phyloP scores from a whole-genome alignment of 768 basidiomycete genomes.

The Chalciporus chontae region DNA sequence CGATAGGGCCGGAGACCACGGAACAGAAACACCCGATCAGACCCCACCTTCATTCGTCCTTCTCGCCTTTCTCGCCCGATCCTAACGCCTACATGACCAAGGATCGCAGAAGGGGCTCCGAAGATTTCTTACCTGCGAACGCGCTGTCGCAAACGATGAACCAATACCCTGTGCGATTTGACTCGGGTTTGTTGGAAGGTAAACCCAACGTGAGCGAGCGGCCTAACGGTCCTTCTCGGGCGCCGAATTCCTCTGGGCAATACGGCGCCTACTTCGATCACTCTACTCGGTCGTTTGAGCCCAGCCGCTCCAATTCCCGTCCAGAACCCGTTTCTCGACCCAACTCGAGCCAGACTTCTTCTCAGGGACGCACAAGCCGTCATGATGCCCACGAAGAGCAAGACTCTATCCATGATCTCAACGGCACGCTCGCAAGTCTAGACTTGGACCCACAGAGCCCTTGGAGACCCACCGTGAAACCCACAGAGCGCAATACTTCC shows the following conservation, averaged over 20 bases:
- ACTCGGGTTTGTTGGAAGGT: slow-evolving; percentile 33
- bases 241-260: slow-evolving; percentile 45
- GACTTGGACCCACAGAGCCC: slow-evolving; percentile 49
- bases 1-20: slow-evolving; percentile 9
- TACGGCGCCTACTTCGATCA: slow-evolving; percentile 43
- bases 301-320: slow-evolving; percentile 41
- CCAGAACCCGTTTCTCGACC: slow-evolving; percentile 54
- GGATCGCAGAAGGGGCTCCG: slow-evolving; percentile 35
- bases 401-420: slow-evolving; percentile 64
- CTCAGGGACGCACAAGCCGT: slow-evolving; percentile 20
- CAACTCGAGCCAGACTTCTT: slow-evolving; percentile 42
- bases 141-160: slow-evolving; percentile 46
- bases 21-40: slow-evolving; percentile 20
- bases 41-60: slow-evolving; percentile 31
- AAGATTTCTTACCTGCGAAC: slow-evolving; percentile 36
- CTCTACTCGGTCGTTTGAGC: slow-evolving; percentile 35
- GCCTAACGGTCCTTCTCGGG: slow-evolving; percentile 44
- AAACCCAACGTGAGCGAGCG: slow-evolving; percentile 31
- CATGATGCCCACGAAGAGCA: slow-evolving; percentile 36
- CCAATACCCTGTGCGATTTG: slow-evolving; percentile 51
- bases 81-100: slow-evolving; percentile 46
- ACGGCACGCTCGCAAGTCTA: slow-evolving; percentile 73
- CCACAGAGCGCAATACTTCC: slow-evolving; percentile 16
- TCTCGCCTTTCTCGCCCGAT: slow-evolving; percentile 82
- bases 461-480: slow-evolving; percentile 30